phyloP scores from a whole-genome alignment of 805 yeast genomes.

The Kuraishia ogatae region DNA sequence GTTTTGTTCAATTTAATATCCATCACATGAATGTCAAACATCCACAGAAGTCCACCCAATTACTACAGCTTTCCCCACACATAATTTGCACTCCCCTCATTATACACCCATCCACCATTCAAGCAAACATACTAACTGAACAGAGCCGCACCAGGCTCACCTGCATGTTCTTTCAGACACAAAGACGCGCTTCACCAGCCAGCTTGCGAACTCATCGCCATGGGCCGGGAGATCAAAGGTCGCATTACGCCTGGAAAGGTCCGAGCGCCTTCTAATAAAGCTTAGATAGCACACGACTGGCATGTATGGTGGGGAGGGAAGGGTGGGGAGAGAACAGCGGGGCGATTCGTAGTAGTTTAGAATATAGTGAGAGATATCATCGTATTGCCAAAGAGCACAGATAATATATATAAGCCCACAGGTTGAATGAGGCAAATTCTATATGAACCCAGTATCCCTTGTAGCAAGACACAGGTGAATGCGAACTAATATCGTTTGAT shows the following conservation, averaged over 20 bases:
- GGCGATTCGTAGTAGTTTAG: neutral
- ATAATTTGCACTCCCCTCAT: neutral
- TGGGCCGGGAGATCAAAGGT: no score
- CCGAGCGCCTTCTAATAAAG: neutral
- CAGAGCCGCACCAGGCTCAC: neutral
- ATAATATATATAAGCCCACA: no score
- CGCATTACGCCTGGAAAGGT: no score
- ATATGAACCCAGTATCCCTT: no score
- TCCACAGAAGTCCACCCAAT: neutral
- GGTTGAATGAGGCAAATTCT: no score
- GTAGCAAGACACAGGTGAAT: no score
- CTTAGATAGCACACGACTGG: neutral
- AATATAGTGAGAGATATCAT: neutral
- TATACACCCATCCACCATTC: conserved; percentile 1
- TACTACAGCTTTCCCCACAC: neutral
- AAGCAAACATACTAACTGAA: neutral
- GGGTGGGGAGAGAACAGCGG: neutral
- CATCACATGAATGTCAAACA: no score
- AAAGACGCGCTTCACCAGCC: neutral
- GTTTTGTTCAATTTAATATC: no score
- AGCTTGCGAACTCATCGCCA: no score
- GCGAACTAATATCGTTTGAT: no score
- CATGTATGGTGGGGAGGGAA: neutral
- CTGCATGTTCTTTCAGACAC: neutral
- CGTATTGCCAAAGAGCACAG: no score